Evolutionary conservation across 345 rosid species (phyloP), one percentile per base, ranked within the genome.

Genomic region (Eucalyptus sp.): DNA sequence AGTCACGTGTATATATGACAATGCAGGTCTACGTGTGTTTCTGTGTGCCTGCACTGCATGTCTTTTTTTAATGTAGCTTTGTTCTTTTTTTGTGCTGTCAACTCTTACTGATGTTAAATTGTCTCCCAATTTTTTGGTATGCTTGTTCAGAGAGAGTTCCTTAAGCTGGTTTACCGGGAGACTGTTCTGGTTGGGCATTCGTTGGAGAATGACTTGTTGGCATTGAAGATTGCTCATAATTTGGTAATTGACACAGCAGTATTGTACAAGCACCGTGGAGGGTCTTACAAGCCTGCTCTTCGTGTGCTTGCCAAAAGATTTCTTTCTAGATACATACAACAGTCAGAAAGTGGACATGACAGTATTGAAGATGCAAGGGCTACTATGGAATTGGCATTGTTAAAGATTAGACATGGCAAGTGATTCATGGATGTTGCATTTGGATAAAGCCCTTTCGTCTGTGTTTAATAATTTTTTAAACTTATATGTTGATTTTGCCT

Each of bases 151-250:
- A 97, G 94, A 90, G 97, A 94, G 89, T 95, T 96, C 90, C 90
- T 95, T 52, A 94, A 93, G 94, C 95, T 96, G 92, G 98, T 97
- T 91, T 90, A 92, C 94, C 92, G 92, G 90, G 99, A 97, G 94
- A 96, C 99, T 10, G 88, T 97, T 93, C 93, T 98, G 93, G 93
- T 98, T 27, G 99, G 99, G 88, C 99, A 98, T 90, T 98, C 99
- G n/a, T 90, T 98, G 94, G 99, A 96, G 91, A 98, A 96, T 93
- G 99, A 98, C 90, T 93, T 98, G 90, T 87, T 94, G 86, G 98
- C 99, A 87, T 89, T 97, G 92, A 97, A 95, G 94, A 94, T 97
- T 91, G 94, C 94, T 92, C 99, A 98, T 86, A 89, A 92, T 58
- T 87, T 95, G 95, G 99, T 98, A 91, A 94, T 98, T 94, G 99